Base-by-base conservation (phyloP, 345 rosid genomes). In the Eucalyptus globulus region DNA sequence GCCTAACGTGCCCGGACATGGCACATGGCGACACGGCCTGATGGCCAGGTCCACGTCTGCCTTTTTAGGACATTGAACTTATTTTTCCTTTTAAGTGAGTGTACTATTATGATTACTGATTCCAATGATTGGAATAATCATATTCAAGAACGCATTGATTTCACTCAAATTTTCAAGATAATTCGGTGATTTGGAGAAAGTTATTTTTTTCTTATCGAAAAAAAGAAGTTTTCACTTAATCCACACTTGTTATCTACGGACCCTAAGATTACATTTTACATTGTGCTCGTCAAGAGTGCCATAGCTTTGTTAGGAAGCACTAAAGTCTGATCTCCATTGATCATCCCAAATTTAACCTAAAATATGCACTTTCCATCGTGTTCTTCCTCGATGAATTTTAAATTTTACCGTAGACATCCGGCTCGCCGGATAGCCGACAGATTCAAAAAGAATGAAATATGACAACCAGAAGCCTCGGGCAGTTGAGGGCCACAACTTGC, bases 171-270 rank as follows among this genome's bases (percentile, higher is more conserved):
- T n/a, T 65, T n/a, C 37, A 7, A 14, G 37, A 14, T 14, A 65
- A 65, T 65, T 65, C 7, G 9, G 21, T 14, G 21, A 65, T 65
- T 14, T n/a, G 17, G 5, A 8, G 10, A 29, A 65, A 29, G 76
- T 65, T 6, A 14, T 14, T 65, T 65, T 14, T 3, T 65, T 65
- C 8, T n/a, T 65, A 8, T 27, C 9, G 3, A n/a, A 65, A n/a
- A 14, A 2, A 6, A 19, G 0, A 62, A 65, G 10, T 65, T 65
- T n/a, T 65, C 19, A 29, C 2, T 14, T 1, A 40, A 40, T 40
- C 5, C 5, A 40, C 5, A 4, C 40, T 40, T 40, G 26, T 53
- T 53, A 53, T 8, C 58, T 53, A 53, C 58, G 0, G 69, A 27
- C 34, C 34, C 34, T 13, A 62, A 13, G 34, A 29, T 62, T 62